Percentiles rank a stretch among this genome's conserved stretches.
Conservation (phyloP, 192 early-diverging fungal species). For the Entomortierella lignicola region DNA sequence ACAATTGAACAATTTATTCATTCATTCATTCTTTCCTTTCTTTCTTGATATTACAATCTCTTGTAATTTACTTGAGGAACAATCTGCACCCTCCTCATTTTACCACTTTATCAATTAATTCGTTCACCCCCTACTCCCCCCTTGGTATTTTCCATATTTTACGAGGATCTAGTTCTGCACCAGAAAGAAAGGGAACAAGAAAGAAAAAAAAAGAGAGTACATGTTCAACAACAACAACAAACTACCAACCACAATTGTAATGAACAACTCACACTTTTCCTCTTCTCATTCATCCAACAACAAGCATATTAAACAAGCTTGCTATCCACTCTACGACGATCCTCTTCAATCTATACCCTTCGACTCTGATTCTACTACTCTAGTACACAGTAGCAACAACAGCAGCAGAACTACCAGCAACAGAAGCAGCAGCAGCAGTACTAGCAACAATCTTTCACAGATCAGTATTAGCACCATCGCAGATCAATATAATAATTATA, state of each 20-base stretch:
- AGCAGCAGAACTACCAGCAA: neutral
- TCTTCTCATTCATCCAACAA: neutral
- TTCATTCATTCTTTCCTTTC: conserved; percentile 4
- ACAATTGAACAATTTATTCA: neutral
- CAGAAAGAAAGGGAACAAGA: neutral
- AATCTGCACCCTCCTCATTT: neutral
- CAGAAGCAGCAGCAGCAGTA: neutral
- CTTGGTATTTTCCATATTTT: neutral
- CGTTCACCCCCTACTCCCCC: no score
- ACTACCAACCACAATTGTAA: no score
- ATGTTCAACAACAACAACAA: neutral
- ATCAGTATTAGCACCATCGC: neutral
- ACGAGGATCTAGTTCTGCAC: conserved; percentile 30
- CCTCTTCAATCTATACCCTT: conserved; percentile 5
- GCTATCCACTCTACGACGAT: neutral
- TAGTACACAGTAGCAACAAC: neutral
- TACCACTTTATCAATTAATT: no score
- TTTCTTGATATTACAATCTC: neutral
- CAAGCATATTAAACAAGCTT: neutral
- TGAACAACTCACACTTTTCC: no score
- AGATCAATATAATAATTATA: neutral
- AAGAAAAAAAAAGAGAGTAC: neutral
- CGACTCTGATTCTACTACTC: neutral
- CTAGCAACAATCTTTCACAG: neutral
- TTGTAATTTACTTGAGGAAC: neutral